Conservation (phyloP, 2,329 filamentous ascomycete species). For the Hypoxylon sp. region DNA sequence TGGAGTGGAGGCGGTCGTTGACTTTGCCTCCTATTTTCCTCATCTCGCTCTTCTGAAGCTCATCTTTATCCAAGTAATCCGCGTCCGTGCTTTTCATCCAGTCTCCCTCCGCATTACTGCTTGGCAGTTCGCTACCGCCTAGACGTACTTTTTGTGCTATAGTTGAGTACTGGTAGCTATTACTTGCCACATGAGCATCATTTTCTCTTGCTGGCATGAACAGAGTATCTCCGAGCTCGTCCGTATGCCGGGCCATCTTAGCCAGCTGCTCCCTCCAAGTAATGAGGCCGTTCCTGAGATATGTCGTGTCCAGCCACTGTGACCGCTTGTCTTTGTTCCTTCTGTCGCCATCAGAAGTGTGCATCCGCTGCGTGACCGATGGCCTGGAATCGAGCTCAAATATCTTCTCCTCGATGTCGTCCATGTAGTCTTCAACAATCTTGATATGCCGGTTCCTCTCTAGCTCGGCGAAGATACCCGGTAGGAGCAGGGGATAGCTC, state of each 20-base stretch:
- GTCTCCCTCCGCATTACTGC: neutral
- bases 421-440: constrained; percentile 39
- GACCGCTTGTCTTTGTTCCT: constrained; percentile 37
- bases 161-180: neutral
- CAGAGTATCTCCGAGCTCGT: constrained; percentile 27
- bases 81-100: neutral
- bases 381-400: constrained; percentile 36
- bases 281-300: constrained; percentile 45
- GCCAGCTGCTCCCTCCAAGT: constrained; percentile 47
- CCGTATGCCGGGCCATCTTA: constrained; percentile 38
- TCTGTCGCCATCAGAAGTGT: neutral
- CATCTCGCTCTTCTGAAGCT: constrained; percentile 5
- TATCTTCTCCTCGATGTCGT: constrained; percentile 45
- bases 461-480: constrained; percentile 51
- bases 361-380: constrained; percentile 10
- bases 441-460: constrained; percentile 47
- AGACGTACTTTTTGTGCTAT: neutral
- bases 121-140: neutral
- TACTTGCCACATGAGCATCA: neutral
- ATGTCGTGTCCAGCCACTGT: constrained; percentile 47
- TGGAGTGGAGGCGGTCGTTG: constrained; percentile 38
- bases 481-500: constrained; percentile 48
- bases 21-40: constrained; percentile 33
- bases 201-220: neutral
- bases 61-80: neutral